Percentiles rank a stretch among this genome's conserved stretches.
Conservation (phyloP, 768 basidiomycete species). For the Leucosporidium yakuticum region DNA sequence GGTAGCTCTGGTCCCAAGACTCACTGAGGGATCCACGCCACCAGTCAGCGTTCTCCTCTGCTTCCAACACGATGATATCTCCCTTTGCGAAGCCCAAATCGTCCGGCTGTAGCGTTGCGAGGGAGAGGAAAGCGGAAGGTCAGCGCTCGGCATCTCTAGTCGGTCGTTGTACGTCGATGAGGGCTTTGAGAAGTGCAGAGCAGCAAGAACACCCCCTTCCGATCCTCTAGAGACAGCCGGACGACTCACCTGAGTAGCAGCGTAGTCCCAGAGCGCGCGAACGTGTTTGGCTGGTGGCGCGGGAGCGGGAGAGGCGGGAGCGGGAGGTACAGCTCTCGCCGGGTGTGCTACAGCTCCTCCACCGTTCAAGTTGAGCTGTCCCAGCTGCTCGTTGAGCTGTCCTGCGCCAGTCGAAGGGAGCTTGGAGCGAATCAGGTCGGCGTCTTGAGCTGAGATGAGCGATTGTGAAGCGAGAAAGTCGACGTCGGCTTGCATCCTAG, state of each 20-base stretch:
- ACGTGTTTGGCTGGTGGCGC: too few relatives aligned
- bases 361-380: background rate
- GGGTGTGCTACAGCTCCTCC: too few relatives aligned
- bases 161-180: background rate
- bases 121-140: background rate
- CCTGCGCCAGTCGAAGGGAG: conserved; percentile 41
- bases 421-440: conserved; percentile 51
- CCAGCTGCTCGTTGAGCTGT: background rate
- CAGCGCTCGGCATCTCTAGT: background rate
- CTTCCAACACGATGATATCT: conserved; percentile 69
- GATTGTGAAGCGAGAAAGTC: conserved; percentile 56
- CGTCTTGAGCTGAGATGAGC: conserved; percentile 53
- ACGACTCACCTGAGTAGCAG: background rate
- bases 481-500: conserved; percentile 56
- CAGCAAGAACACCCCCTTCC: background rate
- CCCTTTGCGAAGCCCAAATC: conserved; percentile 72
- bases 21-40: conserved; percentile 57
- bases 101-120: conserved; percentile 37
- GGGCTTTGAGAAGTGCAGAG: background rate
- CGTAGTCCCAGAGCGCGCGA: background rate
- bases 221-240: background rate
- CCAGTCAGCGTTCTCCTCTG: conserved; percentile 80
- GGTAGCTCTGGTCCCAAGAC: background rate
- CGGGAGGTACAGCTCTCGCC: too few relatives aligned
- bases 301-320: too few relatives aligned